Evolutionary conservation across 306 rosid species (phyloP).

Genomic region (Crataegus laevigata): DNA sequence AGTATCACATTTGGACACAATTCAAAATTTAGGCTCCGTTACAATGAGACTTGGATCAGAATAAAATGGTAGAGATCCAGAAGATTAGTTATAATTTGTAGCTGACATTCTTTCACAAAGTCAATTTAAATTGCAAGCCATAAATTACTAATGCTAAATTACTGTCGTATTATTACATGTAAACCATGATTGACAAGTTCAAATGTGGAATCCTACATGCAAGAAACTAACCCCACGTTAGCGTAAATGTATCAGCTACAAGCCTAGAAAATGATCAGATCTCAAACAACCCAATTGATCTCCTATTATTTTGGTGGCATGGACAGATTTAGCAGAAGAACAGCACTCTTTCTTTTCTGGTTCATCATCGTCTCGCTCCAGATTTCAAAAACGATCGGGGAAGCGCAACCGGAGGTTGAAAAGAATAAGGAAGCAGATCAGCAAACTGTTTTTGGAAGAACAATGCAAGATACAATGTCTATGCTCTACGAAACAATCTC

Average conservation of each 20-base stretch:
- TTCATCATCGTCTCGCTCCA: constrained; percentile 22
- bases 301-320: constrained; percentile 6
- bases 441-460: constrained; percentile 26
- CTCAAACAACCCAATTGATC: constrained; percentile 18
- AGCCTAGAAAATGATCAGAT: background rate
- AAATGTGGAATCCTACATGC: constrained; percentile 31
- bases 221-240: constrained; percentile 35
- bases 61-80: constrained; percentile 3
- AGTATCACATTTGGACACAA: too few relatives aligned
- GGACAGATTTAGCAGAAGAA: constrained; percentile 41
- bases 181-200: constrained; percentile 39
- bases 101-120: background rate
- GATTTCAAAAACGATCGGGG: constrained; percentile 26
- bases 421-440: constrained; percentile 14
- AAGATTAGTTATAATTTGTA: background rate
- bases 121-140: background rate
- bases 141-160: background rate
- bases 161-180: background rate
- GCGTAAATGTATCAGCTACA: background rate
- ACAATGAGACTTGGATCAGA: background rate
- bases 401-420: constrained; percentile 26
- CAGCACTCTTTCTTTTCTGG: constrained; percentile 29
- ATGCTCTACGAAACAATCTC: constrained; percentile 32
- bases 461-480: constrained; percentile 29
- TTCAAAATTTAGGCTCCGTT: too few relatives aligned